A percentile compares a stretch with the other conserved stretches of the same genome.
These are phyloP conservation scores for Rhodosporidiobolus sp. DNA, from an alignment of 768 basidiomycete species.

Conservation along the genomic window DNA sequence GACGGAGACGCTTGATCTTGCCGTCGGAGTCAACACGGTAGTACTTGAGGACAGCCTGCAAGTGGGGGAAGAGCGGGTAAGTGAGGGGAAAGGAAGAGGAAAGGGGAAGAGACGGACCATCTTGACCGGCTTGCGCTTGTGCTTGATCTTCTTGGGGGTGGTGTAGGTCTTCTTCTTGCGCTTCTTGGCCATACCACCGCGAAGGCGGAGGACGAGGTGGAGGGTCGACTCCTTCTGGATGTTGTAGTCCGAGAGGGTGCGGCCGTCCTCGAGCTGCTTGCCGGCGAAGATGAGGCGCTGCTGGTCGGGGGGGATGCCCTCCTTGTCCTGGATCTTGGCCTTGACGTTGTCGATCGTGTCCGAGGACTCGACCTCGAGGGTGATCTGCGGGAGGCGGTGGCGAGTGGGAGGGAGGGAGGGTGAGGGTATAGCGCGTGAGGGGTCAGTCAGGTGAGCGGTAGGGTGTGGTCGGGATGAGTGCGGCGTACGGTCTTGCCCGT, in stretches of 20 bases:
- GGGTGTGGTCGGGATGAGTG: not conserved
- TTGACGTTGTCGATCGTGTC: slow-evolving; percentile 94
- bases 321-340: slow-evolving; percentile 92
- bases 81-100: not conserved
- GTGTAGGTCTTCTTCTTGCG: slow-evolving; percentile 73
- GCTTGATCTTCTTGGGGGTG: slow-evolving; percentile 66
- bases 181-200: slow-evolving; percentile 99
- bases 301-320: slow-evolving; percentile 88
- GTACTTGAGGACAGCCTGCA: slow-evolving; percentile 88
- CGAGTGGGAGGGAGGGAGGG: slow-evolving; percentile 55
- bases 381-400: slow-evolving; percentile 54
- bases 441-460: no score
- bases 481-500: slow-evolving; percentile 90
- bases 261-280: slow-evolving; percentile 98
- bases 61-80: not conserved
- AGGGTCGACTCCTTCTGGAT: slow-evolving; percentile 99
- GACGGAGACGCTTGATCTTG: slow-evolving; percentile 84
- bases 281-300: slow-evolving; percentile 98
- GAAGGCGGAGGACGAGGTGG: slow-evolving; percentile 92
- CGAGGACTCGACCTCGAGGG: slow-evolving; percentile 85
- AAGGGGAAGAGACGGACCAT: slow-evolving; percentile 54
- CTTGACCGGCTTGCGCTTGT: slow-evolving; percentile 97
- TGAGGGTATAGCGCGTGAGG: slow-evolving; percentile 3
- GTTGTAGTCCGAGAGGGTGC: slow-evolving; percentile 91
- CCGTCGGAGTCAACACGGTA: slow-evolving; percentile 88